A percentile compares a stretch with the other conserved stretches of the same genome.
These are phyloP conservation scores for Beta vulgaris DNA, from an alignment of 148 eudicot species.

Conservation along the genomic window DNA sequence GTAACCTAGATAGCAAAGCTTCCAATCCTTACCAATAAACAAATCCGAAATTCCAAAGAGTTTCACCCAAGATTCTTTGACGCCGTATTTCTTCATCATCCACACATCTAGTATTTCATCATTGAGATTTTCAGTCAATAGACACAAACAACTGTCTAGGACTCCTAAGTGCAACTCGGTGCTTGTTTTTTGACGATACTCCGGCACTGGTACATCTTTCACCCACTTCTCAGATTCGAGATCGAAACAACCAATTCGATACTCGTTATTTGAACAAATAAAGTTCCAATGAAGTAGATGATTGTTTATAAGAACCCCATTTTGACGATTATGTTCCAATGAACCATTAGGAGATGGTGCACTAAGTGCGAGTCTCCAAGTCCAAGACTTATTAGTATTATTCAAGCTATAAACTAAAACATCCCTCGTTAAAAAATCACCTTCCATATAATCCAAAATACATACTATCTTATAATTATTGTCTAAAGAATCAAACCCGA, in stretches of 20 bases:
- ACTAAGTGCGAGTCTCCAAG: not conserved
- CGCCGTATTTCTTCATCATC: too few relatives aligned
- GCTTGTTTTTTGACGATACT: too few relatives aligned
- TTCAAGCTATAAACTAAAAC: conserved; percentile 5
- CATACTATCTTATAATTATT: not conserved
- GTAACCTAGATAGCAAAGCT: too few relatives aligned
- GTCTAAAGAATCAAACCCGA: not conserved
- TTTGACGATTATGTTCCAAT: too few relatives aligned
- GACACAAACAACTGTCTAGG: too few relatives aligned
- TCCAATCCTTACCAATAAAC: too few relatives aligned
- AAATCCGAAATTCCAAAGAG: too few relatives aligned
- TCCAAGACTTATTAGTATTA: too few relatives aligned
- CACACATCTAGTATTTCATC: too few relatives aligned
- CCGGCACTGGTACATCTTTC: conserved; percentile 6
- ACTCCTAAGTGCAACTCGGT: too few relatives aligned
- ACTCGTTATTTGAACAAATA: not conserved
- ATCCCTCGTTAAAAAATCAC: too few relatives aligned
- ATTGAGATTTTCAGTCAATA: not conserved
- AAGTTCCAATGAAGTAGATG: not conserved
- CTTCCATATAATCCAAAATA: not conserved
- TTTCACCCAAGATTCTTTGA: too few relatives aligned
- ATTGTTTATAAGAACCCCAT: not conserved
- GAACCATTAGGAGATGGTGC: not conserved
- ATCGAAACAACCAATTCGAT: conserved; percentile 15
- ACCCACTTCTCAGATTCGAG: conserved; percentile 1